Evolutionary conservation across 2,329 filamentous ascomycete species (phyloP).

Genomic region (Pseudogymnoascus sp.): DNA sequence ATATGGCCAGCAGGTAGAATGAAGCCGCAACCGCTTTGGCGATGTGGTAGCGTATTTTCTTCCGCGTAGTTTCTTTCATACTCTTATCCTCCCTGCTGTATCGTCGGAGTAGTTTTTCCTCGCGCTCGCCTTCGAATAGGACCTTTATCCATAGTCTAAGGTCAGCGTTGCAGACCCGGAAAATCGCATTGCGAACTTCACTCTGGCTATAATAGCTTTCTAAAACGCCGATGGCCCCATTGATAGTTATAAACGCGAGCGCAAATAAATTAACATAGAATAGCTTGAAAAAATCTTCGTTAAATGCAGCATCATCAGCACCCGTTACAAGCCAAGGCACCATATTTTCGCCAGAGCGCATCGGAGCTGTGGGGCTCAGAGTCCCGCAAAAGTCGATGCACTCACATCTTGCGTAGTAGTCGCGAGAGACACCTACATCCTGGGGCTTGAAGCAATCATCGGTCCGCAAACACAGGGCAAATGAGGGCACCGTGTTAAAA

Average conservation of each 20-base stretch:
- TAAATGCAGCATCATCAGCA: background rate
- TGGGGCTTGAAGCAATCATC: background rate
- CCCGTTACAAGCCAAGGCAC: background rate
- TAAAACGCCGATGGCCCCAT: constrained; percentile 10
- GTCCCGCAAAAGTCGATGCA: constrained; percentile 12
- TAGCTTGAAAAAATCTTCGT: background rate
- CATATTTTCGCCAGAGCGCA: constrained; percentile 10
- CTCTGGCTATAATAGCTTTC: constrained; percentile 9
- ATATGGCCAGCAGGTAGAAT: constrained; percentile 9
- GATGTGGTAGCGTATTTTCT: constrained; percentile 9
- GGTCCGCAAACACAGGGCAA: background rate
- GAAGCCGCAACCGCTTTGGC: constrained; percentile 9
- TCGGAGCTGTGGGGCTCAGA: constrained; percentile 5
- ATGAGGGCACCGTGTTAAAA: background rate
- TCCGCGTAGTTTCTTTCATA: background rate
- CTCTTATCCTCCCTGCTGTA: background rate
- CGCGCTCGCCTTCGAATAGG: constrained; percentile 11
- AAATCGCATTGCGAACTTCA: constrained; percentile 12
- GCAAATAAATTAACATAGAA: constrained; percentile 4
- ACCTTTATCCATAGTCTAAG: constrained; percentile 7
- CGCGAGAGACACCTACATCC: background rate
- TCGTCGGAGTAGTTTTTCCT: background rate
- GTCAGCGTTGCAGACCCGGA: constrained; percentile 10
- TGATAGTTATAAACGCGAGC: constrained; percentile 8
- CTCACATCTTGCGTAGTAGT: background rate